A percentile compares a stretch with the other conserved stretches of the same genome.
These are phyloP conservation scores for Syzygium jambos DNA, from an alignment of 345 rosid genomes.

Conservation along the genomic window DNA sequence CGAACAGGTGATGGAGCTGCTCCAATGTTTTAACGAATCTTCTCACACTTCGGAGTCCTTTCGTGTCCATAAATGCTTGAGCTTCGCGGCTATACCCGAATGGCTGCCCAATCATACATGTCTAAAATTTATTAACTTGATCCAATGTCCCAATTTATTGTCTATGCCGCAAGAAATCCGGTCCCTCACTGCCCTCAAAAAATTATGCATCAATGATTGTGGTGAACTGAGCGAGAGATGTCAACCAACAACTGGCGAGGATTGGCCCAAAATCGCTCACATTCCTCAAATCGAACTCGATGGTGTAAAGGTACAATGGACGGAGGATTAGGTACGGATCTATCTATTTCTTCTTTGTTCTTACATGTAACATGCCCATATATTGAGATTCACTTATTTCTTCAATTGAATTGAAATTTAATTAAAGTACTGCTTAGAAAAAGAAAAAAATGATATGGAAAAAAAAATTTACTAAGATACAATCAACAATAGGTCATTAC, in stretches of 20 bases:
- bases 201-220: rapidly evolving
- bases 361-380: neutral
- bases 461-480: too few species aligned
- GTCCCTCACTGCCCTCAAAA: neutral
- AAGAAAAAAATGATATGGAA: too few species aligned
- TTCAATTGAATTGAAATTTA: neutral
- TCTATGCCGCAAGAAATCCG: neutral
- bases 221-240: neutral
- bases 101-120: neutral
- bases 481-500: neutral
- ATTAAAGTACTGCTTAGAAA: too few species aligned
- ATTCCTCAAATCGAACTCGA: neutral
- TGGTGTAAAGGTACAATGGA: rapidly evolving
- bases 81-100: rapidly evolving
- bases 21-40: neutral
- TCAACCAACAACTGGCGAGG: neutral
- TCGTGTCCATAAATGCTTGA: rapidly evolving
- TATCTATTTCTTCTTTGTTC: neutral
- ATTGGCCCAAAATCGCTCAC: neutral
- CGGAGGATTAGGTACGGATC: neutral
- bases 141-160: neutral
- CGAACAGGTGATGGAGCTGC: neutral
- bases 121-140: neutral
- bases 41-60: neutral
- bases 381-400: neutral